Percentiles rank a stretch among this genome's conserved stretches.
These are phyloP conservation scores for Aureobasidium pullulans DNA, from an alignment of 2,329 filamentous ascomycete species.

Conservation along the genomic window DNA sequence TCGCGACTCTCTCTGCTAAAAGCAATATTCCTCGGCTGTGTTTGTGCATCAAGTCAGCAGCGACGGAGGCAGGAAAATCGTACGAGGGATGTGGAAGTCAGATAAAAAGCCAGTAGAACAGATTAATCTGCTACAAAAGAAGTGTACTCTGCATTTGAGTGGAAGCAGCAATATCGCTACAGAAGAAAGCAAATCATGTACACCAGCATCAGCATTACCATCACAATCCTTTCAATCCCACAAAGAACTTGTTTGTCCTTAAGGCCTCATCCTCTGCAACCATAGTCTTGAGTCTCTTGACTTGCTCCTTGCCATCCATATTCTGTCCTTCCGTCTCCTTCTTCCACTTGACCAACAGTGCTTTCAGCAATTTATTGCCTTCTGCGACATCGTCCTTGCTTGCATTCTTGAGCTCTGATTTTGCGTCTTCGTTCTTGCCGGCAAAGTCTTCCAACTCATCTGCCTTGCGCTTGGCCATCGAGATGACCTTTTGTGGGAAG, in stretches of 20 bases:
- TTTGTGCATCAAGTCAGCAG: too few species aligned
- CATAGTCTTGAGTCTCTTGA: constrained; percentile 66
- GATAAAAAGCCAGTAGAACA: too few species aligned
- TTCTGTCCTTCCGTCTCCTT: constrained; percentile 57
- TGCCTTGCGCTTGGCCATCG: constrained; percentile 98
- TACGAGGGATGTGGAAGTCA: too few species aligned
- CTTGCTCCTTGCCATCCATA: constrained; percentile 48
- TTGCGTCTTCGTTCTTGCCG: constrained; percentile 57
- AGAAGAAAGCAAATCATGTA: too few species aligned
- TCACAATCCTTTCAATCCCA: constrained; percentile 44
- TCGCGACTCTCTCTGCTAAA: too few species aligned
- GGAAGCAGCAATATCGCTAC: too few species aligned
- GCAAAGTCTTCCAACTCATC: constrained; percentile 97
- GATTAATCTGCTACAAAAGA: too few species aligned
- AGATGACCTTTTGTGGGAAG: constrained; percentile 93
- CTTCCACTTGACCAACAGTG: constrained; percentile 80
- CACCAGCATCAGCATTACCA: background rate
- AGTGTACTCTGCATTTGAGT: too few species aligned
- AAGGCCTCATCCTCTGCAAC: constrained; percentile 64
- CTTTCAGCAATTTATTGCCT: constrained; percentile 78
- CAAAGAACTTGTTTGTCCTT: constrained; percentile 60
- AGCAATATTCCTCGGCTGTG: too few species aligned
- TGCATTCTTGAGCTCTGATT: constrained; percentile 47
- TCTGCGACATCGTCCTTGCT: constrained; percentile 82
- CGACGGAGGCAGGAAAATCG: too few species aligned